Evolutionary conservation across 176 grass and related monocot species (phyloP), one percentile per base, ranked within the genome.

Genomic region (Avena sativa): DNA sequence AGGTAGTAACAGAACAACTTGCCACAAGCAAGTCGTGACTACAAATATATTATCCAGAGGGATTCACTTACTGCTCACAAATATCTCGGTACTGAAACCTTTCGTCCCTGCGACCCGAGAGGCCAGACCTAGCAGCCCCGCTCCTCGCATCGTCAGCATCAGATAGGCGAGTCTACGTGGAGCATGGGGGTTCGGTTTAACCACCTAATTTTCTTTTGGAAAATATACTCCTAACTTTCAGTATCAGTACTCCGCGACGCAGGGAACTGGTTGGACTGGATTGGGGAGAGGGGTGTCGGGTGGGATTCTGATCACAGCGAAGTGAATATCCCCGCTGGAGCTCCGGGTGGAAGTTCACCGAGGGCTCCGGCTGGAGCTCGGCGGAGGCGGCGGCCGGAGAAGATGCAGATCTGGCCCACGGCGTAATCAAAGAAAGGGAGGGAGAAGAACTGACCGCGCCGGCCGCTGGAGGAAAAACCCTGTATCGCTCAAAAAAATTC

Each of bases 61-160:
- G 1, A 8, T 71, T 71, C 30, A 83, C 89, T 88, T 91, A 86
- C 86, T 66, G 79, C 61, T 86, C 58, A 93, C 69, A 61, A 91
- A 88, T 34, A 89, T 73, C 52, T 86, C 52, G 7, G 68, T 84
- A 67, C 69, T 81, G 79, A 89, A 93, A 56, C 26, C 49, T 73
- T 80, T 84, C 16, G 19, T 9, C 17, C 48, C 58, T 9, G 65
- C 55, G 12, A 80, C 1, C 26, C 21, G 80, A 51, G 76, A 38
- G 23, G 83, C 44, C 76, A 84, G 43, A 57, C 67, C 74, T 8
- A 74, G 36, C 25, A 91, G 81, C 67, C 15, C 36, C 59, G 75
- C 55, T 40, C 66, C 66, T 26, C 74, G 80, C 19, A 84, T 43
- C 84, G 62, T 55, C 79, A 70, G 51, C 36, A 6, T 61, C 20